phyloP scores from a whole-genome alignment of 2,329 filamentous ascomycete genomes.

The Neocucurbitaria cava region DNA sequence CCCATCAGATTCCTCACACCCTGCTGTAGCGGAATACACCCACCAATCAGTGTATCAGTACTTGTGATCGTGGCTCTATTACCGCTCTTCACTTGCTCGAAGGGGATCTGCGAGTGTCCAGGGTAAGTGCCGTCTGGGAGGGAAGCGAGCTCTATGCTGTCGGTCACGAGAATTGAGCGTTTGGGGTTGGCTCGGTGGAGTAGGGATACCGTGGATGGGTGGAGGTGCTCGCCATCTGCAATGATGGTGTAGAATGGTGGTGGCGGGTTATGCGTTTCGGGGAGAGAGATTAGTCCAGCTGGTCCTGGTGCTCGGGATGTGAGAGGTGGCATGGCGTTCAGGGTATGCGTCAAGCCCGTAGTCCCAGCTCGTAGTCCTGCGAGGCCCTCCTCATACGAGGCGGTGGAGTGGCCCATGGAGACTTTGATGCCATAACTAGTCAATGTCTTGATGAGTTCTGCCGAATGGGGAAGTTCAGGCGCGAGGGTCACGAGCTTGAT shows the following conservation, averaged over 20 bases:
- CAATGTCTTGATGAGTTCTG: slow-evolving; percentile 53
- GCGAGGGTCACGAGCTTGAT: slow-evolving; percentile 62
- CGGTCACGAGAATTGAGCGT: slow-evolving; percentile 61
- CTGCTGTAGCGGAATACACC: slow-evolving; percentile 59
- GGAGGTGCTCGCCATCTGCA: slow-evolving; percentile 62
- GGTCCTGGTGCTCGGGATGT: slow-evolving; percentile 61
- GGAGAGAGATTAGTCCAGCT: slow-evolving; percentile 51
- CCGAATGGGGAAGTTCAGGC: slow-evolving; percentile 57
- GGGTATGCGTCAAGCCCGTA: slow-evolving; percentile 60
- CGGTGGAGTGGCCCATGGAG: slow-evolving; percentile 60
- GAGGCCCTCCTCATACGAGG: slow-evolving; percentile 56
- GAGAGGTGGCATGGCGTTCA: slow-evolving; percentile 63
- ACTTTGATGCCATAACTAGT: slow-evolving; percentile 52
- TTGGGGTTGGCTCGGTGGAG: slow-evolving; percentile 56
- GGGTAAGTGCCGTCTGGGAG: slow-evolving; percentile 60
- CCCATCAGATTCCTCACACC: slow-evolving; percentile 58
- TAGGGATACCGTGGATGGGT: slow-evolving; percentile 58
- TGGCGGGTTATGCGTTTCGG: slow-evolving; percentile 20
- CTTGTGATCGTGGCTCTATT: slow-evolving; percentile 59
- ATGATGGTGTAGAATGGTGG: slow-evolving; percentile 61
- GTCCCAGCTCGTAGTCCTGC: slow-evolving; percentile 57
- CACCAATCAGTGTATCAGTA: slow-evolving; percentile 62
- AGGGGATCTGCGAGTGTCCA: slow-evolving; percentile 60
- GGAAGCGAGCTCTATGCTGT: slow-evolving; percentile 62
- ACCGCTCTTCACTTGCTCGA: slow-evolving; percentile 57